Evolutionary conservation across 805 yeast genomes (phyloP), one percentile per base, ranked within the genome.

Genomic region (Starmerella scarabaei): DNA sequence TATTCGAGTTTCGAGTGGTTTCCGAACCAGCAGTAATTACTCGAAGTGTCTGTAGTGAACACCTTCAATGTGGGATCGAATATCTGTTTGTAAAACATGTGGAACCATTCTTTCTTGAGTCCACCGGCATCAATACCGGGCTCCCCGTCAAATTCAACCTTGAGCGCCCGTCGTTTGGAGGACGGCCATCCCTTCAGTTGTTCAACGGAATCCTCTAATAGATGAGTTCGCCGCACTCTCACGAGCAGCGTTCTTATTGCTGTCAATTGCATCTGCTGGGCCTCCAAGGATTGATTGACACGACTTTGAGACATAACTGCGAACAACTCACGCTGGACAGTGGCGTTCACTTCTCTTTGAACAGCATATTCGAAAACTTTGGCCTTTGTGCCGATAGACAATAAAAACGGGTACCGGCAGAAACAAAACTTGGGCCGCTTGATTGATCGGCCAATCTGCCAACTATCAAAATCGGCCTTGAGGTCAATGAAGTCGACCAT

Each of bases 101-200:
- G 64, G 58, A 91, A 86, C 98, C 98, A 88, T 54, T 88, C 98
- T 54, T 85, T 86, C 52, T 79, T 74, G 43, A 88, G 66, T 0
- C 98, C 98, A 2, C 98, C 97, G 1, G 85, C 96, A 62, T 88
- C 98, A 18, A 88, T 72, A 0, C 97, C 98, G 0, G 86, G 93
- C 54, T 88, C 98, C 43, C 77, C 77, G 3, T 78, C 62, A 57
- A 91, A 88, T 51, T 81, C 86, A 7, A 91, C 78, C 45, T 74
- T 69, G 23, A 88, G 59, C 1, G 83, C 71, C 53, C 86, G 85
- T 51, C 79, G 75, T 30, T 49, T 42, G 11, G 36, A 20, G 9
- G 24, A 8, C 3, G 65, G 59, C 49, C 75, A 70, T 27, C 80
- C 72, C 24, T 73, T 67, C 6, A 72, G 62, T 35, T 57, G 58